Evolutionary conservation across 1,139 yeast species (phyloP).

Genomic region (Candida freyschussii): DNA sequence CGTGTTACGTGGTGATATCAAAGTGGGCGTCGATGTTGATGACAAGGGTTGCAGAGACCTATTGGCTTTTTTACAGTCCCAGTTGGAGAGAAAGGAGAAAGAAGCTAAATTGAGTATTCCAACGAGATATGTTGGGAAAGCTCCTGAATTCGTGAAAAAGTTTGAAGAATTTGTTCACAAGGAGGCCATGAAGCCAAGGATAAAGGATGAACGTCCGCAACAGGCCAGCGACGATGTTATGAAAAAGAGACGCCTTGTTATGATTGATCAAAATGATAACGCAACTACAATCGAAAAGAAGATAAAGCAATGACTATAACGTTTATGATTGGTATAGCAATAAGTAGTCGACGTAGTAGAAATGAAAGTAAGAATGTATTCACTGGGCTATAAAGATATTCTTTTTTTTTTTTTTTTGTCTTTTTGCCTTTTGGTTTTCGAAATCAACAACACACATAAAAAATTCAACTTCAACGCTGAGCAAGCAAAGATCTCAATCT

Average conservation of each 20-base stretch:
- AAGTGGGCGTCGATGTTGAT: slow-evolving; percentile 7
- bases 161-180: slow-evolving; percentile 8
- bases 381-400: background rate
- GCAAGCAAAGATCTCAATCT: slow-evolving; percentile 49
- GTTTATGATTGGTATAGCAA: no score
- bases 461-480: slow-evolving; percentile 8
- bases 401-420: background rate
- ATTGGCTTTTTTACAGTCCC: slow-evolving; percentile 8
- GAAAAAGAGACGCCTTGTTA: background rate
- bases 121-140: slow-evolving; percentile 14
- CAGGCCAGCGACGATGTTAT: background rate
- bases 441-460: background rate
- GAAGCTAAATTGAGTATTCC: slow-evolving; percentile 16
- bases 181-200: slow-evolving; percentile 1
- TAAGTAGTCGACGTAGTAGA: no score
- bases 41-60: slow-evolving; percentile 5
- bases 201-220: background rate
- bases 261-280: background rate
- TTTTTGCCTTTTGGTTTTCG: background rate
- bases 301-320: no score
- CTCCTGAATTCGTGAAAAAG: slow-evolving; percentile 9
- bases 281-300: background rate
- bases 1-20: slow-evolving; percentile 7
- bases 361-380: background rate
- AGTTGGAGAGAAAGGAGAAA: slow-evolving; percentile 15